A percentile compares a stretch with the other conserved stretches of the same genome.
These are phyloP conservation scores for Lachnellula subtilissima DNA, from an alignment of 2,329 filamentous ascomycete species.

Conservation along the genomic window DNA sequence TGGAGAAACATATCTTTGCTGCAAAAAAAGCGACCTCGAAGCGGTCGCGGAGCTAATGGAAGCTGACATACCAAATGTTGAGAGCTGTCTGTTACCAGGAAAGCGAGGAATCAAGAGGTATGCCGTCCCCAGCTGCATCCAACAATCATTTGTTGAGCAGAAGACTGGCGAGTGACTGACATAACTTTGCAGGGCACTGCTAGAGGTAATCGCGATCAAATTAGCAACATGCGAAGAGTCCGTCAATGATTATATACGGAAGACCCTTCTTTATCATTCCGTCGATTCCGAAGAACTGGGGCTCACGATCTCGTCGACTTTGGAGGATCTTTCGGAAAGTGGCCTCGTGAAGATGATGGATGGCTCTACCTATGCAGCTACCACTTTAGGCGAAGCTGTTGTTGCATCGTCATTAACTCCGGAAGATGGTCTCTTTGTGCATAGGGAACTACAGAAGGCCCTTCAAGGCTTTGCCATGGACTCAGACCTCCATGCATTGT, in stretches of 20 bases:
- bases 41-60: slow-evolving; percentile 66
- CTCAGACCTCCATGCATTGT: slow-evolving; percentile 74
- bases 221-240: slow-evolving; percentile 61
- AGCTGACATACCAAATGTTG: slow-evolving; percentile 64
- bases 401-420: slow-evolving; percentile 69
- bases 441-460: slow-evolving; percentile 63
- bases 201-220: slow-evolving; percentile 66
- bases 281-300: slow-evolving; percentile 46
- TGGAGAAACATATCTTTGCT: slow-evolving; percentile 74
- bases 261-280: slow-evolving; percentile 61
- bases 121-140: neutral
- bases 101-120: slow-evolving; percentile 64
- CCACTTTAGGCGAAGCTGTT: slow-evolving; percentile 63
- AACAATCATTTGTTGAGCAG: neutral
- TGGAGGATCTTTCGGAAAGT: slow-evolving; percentile 52
- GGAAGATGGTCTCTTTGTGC: slow-evolving; percentile 69
- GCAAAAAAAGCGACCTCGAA: slow-evolving; percentile 62
- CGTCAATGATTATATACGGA: slow-evolving; percentile 63
- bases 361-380: slow-evolving; percentile 52
- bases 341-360: slow-evolving; percentile 50
- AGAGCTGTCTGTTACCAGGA: slow-evolving; percentile 63
- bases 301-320: slow-evolving; percentile 51
- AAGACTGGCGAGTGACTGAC: neutral
- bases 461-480: slow-evolving; percentile 73
- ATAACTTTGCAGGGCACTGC: slow-evolving; percentile 51